Conservation (phyloP, 2,329 filamentous ascomycete species). For the Diaporthe humulicola region DNA sequence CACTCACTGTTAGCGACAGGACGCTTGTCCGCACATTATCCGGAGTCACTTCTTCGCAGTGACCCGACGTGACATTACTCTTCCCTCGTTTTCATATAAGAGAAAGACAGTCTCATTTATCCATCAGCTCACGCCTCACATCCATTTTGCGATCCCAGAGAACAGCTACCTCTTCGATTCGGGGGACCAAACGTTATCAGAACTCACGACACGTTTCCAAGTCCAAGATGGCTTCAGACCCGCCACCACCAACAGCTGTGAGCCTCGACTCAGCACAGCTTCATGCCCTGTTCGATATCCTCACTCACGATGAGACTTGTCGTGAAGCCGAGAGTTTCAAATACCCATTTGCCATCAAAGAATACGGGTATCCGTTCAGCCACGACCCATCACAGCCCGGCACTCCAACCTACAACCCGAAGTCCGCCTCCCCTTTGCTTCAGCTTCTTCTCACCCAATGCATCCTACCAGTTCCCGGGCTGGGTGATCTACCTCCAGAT, state of each 20-base stretch:
- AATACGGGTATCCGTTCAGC: constrained; percentile 78
- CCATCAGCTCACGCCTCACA: not conserved
- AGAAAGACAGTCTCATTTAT: not conserved
- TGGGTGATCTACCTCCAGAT: constrained; percentile 71
- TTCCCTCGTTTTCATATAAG: too few species aligned
- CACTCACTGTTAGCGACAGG: not conserved
- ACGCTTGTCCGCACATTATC: not conserved
- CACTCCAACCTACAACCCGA: constrained; percentile 39
- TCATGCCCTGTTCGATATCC: constrained; percentile 69
- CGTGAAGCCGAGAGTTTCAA: constrained; percentile 81
- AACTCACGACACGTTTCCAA: constrained; percentile 13
- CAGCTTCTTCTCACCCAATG: constrained; percentile 77
- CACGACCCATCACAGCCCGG: not conserved
- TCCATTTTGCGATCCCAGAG: not conserved
- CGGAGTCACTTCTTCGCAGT: constrained; percentile 2
- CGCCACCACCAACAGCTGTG: not conserved
- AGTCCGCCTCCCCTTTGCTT: constrained; percentile 73
- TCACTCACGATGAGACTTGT: constrained; percentile 72
- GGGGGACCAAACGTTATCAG: not conserved
- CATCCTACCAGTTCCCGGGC: constrained; percentile 74
- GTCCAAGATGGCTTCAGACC: constrained; percentile 27
- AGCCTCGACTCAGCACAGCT: constrained; percentile 57
- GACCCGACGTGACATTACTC: not conserved
- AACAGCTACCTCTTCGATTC: not conserved
- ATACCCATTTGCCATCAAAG: constrained; percentile 70